Base-by-base conservation (phyloP, 176 grass and related monocot species). In the Oryza longistaminata region DNA sequence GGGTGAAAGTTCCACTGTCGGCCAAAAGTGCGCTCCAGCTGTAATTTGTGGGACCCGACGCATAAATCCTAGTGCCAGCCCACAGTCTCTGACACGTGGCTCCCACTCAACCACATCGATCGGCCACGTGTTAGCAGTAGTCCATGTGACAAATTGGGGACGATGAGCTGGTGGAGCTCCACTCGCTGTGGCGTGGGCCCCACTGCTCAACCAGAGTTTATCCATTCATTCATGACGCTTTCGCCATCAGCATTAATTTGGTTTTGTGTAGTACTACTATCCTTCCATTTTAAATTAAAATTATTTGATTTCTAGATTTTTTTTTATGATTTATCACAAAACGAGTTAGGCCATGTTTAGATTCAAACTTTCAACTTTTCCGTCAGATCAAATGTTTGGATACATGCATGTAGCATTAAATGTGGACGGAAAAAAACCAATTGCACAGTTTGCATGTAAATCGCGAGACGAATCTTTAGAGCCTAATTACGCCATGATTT, bases 11-110 rank as follows among this genome's bases (percentile, higher is more conserved):
- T 58, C 5, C 16, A 39, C 16, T 40, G 17, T 40, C 34, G 8
- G 17, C 17, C 8, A 70, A 70, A 70, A 70, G 34, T 70, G 68
- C 10, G 68, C 13, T 70, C 68, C 68, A 70, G 68, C 68, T 70
- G 68, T 70, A 40, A 40, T n/a, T 40, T 11, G 68, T 70, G 8
- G 10, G 5, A 17, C 17, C 16, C 9, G 0, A 7, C 3, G 16
- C 8, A 70, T 8, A 21, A 39, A 69, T 39, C 67, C 3, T 0
- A 1, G 3, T 1, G 16, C 33, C 1, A 70, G 17, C 34, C 9
- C 17, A 40, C 34, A 4, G 1, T 10, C 16, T 1, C 34, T 70
- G 68, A 40, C 34, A 39, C 11, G 68, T 11, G 33, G 68, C 17
- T 4, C 34, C 34, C 34, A 68, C 68, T 2, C 6, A 17, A 7